phyloP scores from a whole-genome alignment of 306 rosid genomes.

The Lathyrus oleraceus region DNA sequence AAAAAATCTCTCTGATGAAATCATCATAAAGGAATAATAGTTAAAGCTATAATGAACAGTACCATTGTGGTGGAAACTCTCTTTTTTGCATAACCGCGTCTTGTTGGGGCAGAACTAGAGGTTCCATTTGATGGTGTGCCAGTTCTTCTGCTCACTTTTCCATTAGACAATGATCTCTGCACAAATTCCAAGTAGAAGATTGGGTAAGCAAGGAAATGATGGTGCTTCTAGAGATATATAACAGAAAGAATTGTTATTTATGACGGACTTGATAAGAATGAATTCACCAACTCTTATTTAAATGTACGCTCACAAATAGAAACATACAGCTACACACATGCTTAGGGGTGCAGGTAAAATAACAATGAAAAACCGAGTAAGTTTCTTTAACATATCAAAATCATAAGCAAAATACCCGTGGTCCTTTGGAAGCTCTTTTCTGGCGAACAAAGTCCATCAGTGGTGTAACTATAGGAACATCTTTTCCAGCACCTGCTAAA shows the following conservation, averaged over 20 bases:
- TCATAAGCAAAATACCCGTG: slow-evolving; percentile 49
- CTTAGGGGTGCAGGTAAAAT: not conserved
- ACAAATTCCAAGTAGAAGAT: slow-evolving; percentile 27
- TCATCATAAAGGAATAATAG: not conserved
- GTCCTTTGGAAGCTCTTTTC: slow-evolving; percentile 75
- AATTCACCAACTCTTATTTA: slow-evolving; percentile 1
- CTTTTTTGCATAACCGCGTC: slow-evolving; percentile 62
- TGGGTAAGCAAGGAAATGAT: slow-evolving; percentile 16
- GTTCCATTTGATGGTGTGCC: slow-evolving; percentile 45
- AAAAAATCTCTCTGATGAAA: not conserved
- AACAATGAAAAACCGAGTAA: not conserved
- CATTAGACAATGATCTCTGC: slow-evolving; percentile 58
- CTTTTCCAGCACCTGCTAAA: slow-evolving; percentile 59
- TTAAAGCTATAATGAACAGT: slow-evolving; percentile 27
- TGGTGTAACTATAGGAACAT: slow-evolving; percentile 64
- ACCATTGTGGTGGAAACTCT: slow-evolving; percentile 67
- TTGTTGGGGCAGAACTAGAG: slow-evolving; percentile 47
- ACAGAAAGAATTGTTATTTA: not conserved
- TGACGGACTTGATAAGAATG: slow-evolving; percentile 14
- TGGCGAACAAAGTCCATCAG: slow-evolving; percentile 86
- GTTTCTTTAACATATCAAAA: slow-evolving; percentile 1
- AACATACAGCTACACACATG: not conserved
- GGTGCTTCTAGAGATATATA: slow-evolving; percentile 2
- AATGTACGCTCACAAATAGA: not conserved
- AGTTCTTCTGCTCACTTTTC: slow-evolving; percentile 57